Evolutionary conservation across 768 basidiomycete species (phyloP), one percentile per base, ranked within the genome.

Genomic region (Naganishia randhawae): DNA sequence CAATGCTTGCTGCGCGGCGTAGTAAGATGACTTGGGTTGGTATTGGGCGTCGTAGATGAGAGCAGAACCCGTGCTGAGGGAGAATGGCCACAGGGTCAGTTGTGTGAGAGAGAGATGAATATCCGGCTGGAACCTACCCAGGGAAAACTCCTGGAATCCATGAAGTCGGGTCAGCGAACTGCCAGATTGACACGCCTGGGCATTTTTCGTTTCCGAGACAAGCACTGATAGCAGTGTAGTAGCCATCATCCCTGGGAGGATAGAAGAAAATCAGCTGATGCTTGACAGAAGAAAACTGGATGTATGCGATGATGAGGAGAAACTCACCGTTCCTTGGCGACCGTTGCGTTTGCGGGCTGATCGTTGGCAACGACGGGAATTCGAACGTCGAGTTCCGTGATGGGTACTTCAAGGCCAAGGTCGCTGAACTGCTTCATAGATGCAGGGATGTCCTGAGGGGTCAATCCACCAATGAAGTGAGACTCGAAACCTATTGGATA

Each of bases 301-400:
- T 9, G 8, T 11, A 35, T 14, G 42, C 8, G 31, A 50, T 27
- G 29, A n/a, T n/a, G n/a, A n/a, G n/a, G n/a, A n/a, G 16, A 10
- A 3, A 63, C 71, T 71, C 62, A 72, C 73, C 73, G 72, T 17
- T 69, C 69, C 17, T 71, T 63, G 16, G 68, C 65, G 68, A 70
- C 70, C 11, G 74, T 73, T 0, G 72, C 69, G 41, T 73, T 75
- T 27, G 72, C 61, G 72, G 37, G 69, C 10, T 72, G 35, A 22
- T 73, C 75, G 53, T 50, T 32, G 22, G 68, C 70, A 57, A 67
- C 71, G 7, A 76, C 73, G 7, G 72, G 71, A 8, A 74, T 70
- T 45, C 76, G 66, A 42, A 77, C 68, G 53, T 77, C 76, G 16
- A 77, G 68, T 63, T 77, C 76, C 39, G 76, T 77, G 33, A 77